These are phyloP conservation scores for Tremellales sp. DNA, from an alignment of 1,284 basidiomycete genomes.

Conservation along the genomic window DNA sequence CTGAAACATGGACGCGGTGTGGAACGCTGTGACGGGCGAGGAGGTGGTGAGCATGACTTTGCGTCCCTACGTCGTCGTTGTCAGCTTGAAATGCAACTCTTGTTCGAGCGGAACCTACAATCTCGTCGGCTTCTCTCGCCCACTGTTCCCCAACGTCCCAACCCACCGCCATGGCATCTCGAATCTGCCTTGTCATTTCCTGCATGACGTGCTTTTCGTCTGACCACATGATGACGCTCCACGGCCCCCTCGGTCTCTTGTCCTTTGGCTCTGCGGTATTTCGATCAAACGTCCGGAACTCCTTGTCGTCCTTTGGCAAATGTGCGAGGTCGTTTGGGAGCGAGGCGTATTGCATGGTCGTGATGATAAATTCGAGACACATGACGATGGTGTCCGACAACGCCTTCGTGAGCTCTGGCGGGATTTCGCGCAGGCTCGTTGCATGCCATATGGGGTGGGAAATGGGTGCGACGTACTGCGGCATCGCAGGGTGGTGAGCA, in stretches of 20 bases:
- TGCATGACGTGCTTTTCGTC: constrained; percentile 96
- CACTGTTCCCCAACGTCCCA: constrained; percentile 53
- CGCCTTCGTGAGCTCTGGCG: constrained; percentile 62
- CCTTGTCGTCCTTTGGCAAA: constrained; percentile 64
- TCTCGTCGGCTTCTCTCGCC: constrained; percentile 61
- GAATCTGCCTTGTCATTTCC: constrained; percentile 77
- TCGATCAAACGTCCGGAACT: constrained; percentile 38
- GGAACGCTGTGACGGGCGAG: constrained; percentile 65
- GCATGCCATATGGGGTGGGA: constrained; percentile 29
- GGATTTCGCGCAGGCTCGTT: constrained; percentile 30
- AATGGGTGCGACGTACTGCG: constrained; percentile 26
- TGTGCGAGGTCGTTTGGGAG: constrained; percentile 59
- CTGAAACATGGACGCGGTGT: constrained; percentile 72
- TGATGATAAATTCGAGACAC: constrained; percentile 77
- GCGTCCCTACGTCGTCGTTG: constrained; percentile 58
- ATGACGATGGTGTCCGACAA: constrained; percentile 70
- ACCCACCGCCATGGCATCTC: constrained; percentile 59
- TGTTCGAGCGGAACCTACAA: constrained; percentile 25
- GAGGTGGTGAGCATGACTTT: constrained; percentile 77
- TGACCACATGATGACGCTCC: constrained; percentile 87
- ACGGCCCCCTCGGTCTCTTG: constrained; percentile 60
- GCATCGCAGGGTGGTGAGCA: constrained; percentile 59
- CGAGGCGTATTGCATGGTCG: constrained; percentile 79
- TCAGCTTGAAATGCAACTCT: not conserved
- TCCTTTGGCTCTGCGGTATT: constrained; percentile 31